Percentiles rank a stretch among this genome's conserved stretches.
Evolutionary conservation across 2,329 filamentous ascomycete species (phyloP).

Genomic region (Verticillium albo-atrum): DNA sequence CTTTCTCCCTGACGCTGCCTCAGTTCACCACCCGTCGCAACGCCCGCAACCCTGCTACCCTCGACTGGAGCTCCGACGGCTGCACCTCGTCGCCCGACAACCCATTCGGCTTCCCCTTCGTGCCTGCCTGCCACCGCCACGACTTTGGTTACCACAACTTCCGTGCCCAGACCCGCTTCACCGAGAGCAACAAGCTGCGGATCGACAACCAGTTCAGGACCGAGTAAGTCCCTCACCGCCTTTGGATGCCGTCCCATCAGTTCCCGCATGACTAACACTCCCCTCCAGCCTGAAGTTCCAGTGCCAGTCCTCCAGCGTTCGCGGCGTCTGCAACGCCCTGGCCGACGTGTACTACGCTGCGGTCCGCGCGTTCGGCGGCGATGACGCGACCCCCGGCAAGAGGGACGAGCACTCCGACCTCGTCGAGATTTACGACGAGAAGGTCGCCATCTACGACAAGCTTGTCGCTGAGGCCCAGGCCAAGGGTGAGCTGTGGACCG

Average conservation of each 20-base stretch:
- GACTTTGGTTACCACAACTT: conserved; percentile 55
- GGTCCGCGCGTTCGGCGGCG: conserved; percentile 30
- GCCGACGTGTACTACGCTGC: conserved; percentile 36
- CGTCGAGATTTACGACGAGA: conserved; percentile 26
- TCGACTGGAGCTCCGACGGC: conserved; percentile 37
- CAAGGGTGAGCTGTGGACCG: conserved; percentile 20
- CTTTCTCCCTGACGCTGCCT: conserved; percentile 38
- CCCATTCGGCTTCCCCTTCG: conserved; percentile 37
- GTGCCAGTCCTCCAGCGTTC: conserved; percentile 18
- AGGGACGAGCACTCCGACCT: conserved; percentile 27
- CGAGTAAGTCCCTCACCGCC: too few relatives aligned
- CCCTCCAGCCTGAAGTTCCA: conserved; percentile 28
- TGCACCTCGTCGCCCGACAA: conserved; percentile 38
- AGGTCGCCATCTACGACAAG: conserved; percentile 26
- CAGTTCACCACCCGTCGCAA: conserved; percentile 36
- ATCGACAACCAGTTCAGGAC: conserved; percentile 47
- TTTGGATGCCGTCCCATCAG: too few relatives aligned
- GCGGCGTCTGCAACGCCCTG: conserved; percentile 23
- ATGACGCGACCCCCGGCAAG: conserved; percentile 18
- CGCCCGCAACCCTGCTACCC: conserved; percentile 28
- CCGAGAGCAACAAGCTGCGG: conserved; percentile 28
- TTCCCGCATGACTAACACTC: background rate
- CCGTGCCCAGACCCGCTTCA: conserved; percentile 43
- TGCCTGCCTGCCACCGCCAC: conserved; percentile 45
- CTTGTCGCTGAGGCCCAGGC: conserved; percentile 29